Percentiles rank a stretch among this genome's conserved stretches.
These are phyloP conservation scores for Shiraia bambusicola DNA, from an alignment of 2,329 filamentous ascomycete species.

Conservation along the genomic window DNA sequence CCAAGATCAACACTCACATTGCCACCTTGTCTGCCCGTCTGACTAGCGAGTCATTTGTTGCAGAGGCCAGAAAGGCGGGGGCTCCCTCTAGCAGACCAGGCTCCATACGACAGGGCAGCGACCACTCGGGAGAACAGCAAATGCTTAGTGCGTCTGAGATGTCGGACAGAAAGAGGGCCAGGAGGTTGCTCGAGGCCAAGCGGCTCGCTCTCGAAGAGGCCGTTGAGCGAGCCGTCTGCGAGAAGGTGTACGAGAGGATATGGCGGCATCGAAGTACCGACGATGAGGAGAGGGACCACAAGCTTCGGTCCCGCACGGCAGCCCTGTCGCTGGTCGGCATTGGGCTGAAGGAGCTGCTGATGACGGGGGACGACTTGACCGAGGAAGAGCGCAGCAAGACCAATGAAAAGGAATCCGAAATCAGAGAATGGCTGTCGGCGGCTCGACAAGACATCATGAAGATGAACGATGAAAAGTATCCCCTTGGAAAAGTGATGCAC, in stretches of 20 bases:
- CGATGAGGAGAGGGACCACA: constrained; percentile 93
- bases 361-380: constrained; percentile 56
- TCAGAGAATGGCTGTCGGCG: constrained; percentile 69
- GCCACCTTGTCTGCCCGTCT: constrained; percentile 74
- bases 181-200: constrained; percentile 77
- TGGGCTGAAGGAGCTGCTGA: constrained; percentile 75
- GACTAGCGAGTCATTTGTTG: constrained; percentile 60
- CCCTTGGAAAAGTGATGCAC: constrained; percentile 85
- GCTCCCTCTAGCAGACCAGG: constrained; percentile 39
- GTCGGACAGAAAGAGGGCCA: constrained; percentile 73
- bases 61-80: constrained; percentile 44
- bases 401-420: constrained; percentile 60
- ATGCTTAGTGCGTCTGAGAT: constrained; percentile 91
- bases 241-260: constrained; percentile 79
- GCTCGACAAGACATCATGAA: constrained; percentile 68
- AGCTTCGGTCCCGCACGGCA: constrained; percentile 89
- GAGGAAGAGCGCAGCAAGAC: constrained; percentile 58
- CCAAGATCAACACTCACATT: constrained; percentile 85
- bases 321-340: constrained; percentile 90
- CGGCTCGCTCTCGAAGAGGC: constrained; percentile 80
- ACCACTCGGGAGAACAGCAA: constrained; percentile 62
- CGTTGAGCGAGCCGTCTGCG: constrained; percentile 81
- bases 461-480: constrained; percentile 87
- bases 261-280: constrained; percentile 90
- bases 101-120: constrained; percentile 41